A percentile compares a stretch with the other conserved stretches of the same genome.
Conservation (phyloP, 106 monocot species). For the Dendrobium catenatum region DNA sequence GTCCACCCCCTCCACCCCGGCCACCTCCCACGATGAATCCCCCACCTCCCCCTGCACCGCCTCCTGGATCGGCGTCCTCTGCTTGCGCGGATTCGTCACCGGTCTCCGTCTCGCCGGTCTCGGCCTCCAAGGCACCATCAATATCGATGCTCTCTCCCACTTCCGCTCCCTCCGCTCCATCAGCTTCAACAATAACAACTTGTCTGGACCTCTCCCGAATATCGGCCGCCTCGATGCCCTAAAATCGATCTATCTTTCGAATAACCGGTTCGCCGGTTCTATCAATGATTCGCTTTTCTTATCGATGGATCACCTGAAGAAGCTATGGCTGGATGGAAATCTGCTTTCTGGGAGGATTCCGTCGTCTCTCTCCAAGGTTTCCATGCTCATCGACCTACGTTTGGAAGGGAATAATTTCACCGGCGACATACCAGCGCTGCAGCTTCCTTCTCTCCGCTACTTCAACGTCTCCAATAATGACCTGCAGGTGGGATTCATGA, state of each 20-base stretch:
- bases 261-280: conserved; percentile 38
- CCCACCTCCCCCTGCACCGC: neutral
- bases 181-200: conserved; percentile 30
- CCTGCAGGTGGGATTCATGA: conserved; percentile 14
- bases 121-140: conserved; percentile 30
- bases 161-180: conserved; percentile 33
- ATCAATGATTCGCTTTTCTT: conserved; percentile 29
- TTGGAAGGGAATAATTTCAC: conserved; percentile 47
- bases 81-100: conserved; percentile 27
- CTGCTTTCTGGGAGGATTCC: conserved; percentile 37
- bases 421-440: conserved; percentile 31
- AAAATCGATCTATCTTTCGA: conserved; percentile 36
- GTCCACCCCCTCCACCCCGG: neutral
- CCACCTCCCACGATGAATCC: neutral
- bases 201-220: conserved; percentile 43
- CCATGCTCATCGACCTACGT: conserved; percentile 41
- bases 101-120: conserved; percentile 31
- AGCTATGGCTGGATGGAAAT: conserved; percentile 48
- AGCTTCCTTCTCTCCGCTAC: conserved; percentile 7
- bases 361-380: conserved; percentile 20
- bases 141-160: conserved; percentile 20
- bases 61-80: conserved; percentile 38
- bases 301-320: conserved; percentile 43
- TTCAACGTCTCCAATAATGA: conserved; percentile 42
- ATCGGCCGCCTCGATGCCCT: conserved; percentile 25